Base-by-base conservation (phyloP, 495 filamentous ascomycete genomes). In the Diplogelasinospora grovesii region DNA sequence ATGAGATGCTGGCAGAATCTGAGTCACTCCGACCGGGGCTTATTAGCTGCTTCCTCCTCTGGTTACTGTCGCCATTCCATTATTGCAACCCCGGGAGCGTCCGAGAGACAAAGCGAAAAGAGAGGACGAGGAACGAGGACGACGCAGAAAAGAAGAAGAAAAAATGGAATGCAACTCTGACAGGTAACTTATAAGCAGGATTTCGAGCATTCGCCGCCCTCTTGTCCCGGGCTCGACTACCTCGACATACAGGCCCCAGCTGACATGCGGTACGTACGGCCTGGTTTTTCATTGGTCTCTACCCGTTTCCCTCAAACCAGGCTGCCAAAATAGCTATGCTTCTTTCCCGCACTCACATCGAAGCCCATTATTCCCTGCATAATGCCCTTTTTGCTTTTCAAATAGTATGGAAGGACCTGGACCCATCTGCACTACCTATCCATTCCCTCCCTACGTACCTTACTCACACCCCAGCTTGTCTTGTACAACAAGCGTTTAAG, bases 131-230 rank as follows among this genome's bases (percentile, higher is more conserved):
- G n/a, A n/a, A n/a, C n/a, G n/a, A n/a, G n/a, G n/a, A n/a, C n/a
- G n/a, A n/a, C n/a, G n/a, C n/a, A n/a, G n/a, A n/a, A n/a, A n/a
- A n/a, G n/a, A n/a, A n/a, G n/a, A 31, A 54, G 36, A 41, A 51
- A 40, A 47, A 39, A 49, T 44, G 41, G 36, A 48, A 50, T 48
- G 43, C 37, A 45, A 35, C 37, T 53, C 57, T 57, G 37, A 53
- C 50, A 29, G 31, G 47, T 52, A 38, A 27, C 39, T 44, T n/a
- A n/a, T 54, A 50, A 64, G 51, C 58, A 71, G 68, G 68, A 69
- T 49, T 71, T 66, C 61, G 68, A 68, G 63, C 57, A 63, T 57
- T 65, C 67, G 57, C 58, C 66, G 53, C 56, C 60, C 43, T 61
- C 65, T 35, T 65, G 65, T 50, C 46, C 61, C 48, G 68, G 65